Conservation (phyloP, 1,284 basidiomycete species). For the Austroboletus olivaceoglutinosus region DNA sequence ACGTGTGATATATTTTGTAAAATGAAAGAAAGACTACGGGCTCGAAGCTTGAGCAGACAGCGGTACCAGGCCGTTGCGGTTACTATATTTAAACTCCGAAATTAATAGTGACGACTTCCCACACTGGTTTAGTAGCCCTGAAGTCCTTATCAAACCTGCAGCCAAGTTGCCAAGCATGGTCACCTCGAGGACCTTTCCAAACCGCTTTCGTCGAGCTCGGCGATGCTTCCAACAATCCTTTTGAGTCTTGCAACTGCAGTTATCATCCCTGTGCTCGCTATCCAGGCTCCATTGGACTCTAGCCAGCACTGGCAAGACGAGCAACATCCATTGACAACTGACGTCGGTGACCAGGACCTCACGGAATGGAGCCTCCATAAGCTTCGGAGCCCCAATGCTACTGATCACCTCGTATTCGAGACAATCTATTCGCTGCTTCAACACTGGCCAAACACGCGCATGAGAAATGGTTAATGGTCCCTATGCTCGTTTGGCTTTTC, state of each 20-base stretch:
- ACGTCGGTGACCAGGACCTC: not conserved
- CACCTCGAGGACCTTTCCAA: too few relatives aligned
- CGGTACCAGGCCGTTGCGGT: too few relatives aligned
- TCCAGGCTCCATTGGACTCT: constrained; percentile 13
- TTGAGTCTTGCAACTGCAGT: not conserved
- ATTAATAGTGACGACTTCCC: too few relatives aligned
- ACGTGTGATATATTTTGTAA: too few relatives aligned
- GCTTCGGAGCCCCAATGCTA: constrained; percentile 13
- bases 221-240: not conserved
- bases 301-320: not conserved
- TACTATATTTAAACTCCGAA: too few relatives aligned
- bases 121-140: too few relatives aligned
- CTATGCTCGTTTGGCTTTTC: not conserved
- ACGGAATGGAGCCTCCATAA: constrained; percentile 20
- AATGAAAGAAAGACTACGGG: too few relatives aligned
- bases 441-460: constrained; percentile 51
- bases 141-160: too few relatives aligned
- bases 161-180: too few relatives aligned
- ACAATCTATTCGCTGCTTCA: constrained; percentile 38
- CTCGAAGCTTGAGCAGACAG: too few relatives aligned
- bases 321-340: too few relatives aligned
- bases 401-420: constrained; percentile 31
- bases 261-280: not conserved
- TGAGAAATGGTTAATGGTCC: constrained; percentile 44
- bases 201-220: too few relatives aligned